phyloP scores from a whole-genome alignment of 768 basidiomycete species.

The Sarcodon sp. region DNA sequence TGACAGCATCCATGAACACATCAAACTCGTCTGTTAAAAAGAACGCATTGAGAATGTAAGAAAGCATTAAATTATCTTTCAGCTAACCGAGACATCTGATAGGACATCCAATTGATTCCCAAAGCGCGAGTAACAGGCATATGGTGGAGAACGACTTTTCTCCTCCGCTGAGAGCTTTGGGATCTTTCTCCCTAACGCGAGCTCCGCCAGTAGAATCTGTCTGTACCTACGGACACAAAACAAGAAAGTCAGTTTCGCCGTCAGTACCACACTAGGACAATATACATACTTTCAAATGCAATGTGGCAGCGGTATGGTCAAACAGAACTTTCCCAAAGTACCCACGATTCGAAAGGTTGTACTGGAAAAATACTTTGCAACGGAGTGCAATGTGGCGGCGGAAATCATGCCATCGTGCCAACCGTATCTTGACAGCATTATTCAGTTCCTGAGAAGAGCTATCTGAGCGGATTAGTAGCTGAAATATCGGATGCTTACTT shows the following conservation, averaged over 20 bases:
- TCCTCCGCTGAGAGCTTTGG: slow-evolving; percentile 79
- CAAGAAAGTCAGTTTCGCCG: not conserved
- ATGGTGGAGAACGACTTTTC: slow-evolving; percentile 98
- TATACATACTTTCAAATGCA: slow-evolving; percentile 45
- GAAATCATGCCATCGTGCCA: slow-evolving; percentile 77
- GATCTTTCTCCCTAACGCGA: slow-evolving; percentile 57
- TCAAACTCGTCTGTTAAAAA: slow-evolving; percentile 77
- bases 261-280: not conserved
- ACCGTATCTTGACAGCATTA: slow-evolving; percentile 49
- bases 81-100: slow-evolving; percentile 75
- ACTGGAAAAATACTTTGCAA: slow-evolving; percentile 73
- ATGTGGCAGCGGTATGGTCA: slow-evolving; percentile 53
- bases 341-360: slow-evolving; percentile 73
- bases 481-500: slow-evolving; percentile 26
- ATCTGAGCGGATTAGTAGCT: not conserved
- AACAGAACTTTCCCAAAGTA: slow-evolving; percentile 87
- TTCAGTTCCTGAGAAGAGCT: slow-evolving; percentile 40
- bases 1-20: slow-evolving; percentile 94
- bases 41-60: slow-evolving; percentile 1
- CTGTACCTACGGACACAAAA: slow-evolving; percentile 38
- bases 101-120: slow-evolving; percentile 93
- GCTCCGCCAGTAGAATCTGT: slow-evolving; percentile 60
- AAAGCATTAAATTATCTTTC: no score
- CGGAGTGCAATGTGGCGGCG: slow-evolving; percentile 80
- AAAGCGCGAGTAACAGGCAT: slow-evolving; percentile 84